Evolutionary conservation across 768 basidiomycete species (phyloP), one percentile per base, ranked within the genome.

Genomic region (Trametes meyenii): DNA sequence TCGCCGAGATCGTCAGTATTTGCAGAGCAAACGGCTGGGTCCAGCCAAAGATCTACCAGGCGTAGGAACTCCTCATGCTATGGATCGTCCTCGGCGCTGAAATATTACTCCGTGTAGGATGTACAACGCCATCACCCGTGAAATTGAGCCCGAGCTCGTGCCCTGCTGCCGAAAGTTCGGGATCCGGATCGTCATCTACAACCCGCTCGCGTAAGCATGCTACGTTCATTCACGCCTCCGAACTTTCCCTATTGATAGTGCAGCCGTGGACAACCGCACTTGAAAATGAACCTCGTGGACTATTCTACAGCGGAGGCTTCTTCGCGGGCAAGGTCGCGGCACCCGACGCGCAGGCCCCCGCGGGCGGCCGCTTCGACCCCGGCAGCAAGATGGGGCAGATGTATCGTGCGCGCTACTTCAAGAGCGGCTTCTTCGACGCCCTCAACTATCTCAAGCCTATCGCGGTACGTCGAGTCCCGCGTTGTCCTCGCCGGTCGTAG

Each of bases 101-200:
- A 8, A 77, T 16, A 39, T 26, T 17, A 17, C 16, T n/a, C 24
- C 6, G 19, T 55, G 13, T 35, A 75, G 75, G n/a, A 76, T 78
- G 75, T 80, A 83, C 69, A 83, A 82, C 52, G 77, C 80, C 5
- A 71, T 83, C 65, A 82, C 79, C 0, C 76, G 82, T 16, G 75
- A 74, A 36, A 80, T 80, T 29, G 82, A 82, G 62, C 45, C 77
- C 2, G 81, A 83, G 67, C 74, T 88, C 16, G 74, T 86, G 21
- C 83, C 83, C 1, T 85, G 83, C 70, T 78, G 83, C 56, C 77
- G 84, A 40, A 85, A 86, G 67, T 85, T 77, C 60, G 82, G 81
- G 7, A 77, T 86, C 46, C 78, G 82, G 44, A 77, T 86, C 62
- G 83, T 84, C 45, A 77, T 80, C 53, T 86, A 83, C 66, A 85